Percentiles rank a stretch among this genome's conserved stretches.
Conservation (phyloP, 495 filamentous ascomycete species). For the Tuber brumale region DNA sequence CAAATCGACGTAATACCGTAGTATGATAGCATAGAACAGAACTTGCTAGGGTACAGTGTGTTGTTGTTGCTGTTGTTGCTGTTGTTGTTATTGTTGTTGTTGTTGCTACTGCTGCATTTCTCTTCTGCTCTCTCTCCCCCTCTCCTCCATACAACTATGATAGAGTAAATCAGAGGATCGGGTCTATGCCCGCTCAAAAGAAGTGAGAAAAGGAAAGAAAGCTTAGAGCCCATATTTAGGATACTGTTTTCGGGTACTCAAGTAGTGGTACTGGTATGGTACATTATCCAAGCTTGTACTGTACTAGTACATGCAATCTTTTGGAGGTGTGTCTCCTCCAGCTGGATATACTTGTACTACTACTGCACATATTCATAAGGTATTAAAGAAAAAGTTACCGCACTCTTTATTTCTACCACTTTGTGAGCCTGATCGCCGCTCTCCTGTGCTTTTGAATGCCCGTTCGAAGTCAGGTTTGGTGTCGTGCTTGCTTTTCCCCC, state of each 20-base stretch:
- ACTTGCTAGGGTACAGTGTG: not conserved
- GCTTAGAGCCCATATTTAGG: not conserved
- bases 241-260: not conserved
- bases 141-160: not conserved
- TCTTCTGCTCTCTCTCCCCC: not conserved
- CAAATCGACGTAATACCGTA: constrained; percentile 30
- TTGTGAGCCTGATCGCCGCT: not conserved
- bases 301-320: too few relatives aligned
- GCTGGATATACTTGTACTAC: not conserved
- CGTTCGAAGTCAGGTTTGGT: not conserved
- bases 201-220: not conserved
- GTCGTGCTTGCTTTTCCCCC: not conserved
- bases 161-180: not conserved
- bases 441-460: not conserved
- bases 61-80: not conserved
- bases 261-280: not conserved
- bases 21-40: constrained; percentile 10
- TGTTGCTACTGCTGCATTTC: not conserved
- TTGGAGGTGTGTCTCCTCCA: not conserved
- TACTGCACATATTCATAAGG: not conserved
- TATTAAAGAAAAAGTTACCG: not conserved
- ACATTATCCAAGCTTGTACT: not conserved
- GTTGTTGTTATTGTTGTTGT: not conserved
- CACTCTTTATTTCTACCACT: not conserved
- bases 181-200: not conserved